Evolutionary conservation across 768 basidiomycete genomes (phyloP), one percentile per base, ranked within the genome.

Genomic region (Russula vinacea): DNA sequence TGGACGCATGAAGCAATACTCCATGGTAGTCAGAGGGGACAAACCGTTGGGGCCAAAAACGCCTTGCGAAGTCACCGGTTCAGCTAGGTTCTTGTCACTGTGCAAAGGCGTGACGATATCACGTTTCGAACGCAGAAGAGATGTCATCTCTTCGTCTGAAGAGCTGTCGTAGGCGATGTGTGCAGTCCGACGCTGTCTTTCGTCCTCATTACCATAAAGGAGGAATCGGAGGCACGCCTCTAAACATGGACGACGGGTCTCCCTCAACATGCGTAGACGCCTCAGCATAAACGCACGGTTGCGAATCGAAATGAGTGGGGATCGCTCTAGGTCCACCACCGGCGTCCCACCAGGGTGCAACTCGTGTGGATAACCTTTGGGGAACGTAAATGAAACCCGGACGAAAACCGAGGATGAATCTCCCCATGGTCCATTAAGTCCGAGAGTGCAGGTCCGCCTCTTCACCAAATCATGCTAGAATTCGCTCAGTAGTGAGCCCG

Each of bases 391-490:
- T 1, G 90, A 88, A 32, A 96, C 83, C 0, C 95, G 87, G 62
- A 94, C 86, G 76, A 92, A 94, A 8, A 89, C 89, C 22, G 87
- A 88, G 13, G 87, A 88, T 0, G 82, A 84, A 61, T 88, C 89
- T n/a, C 90, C 92, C 94, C 94, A 95, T 2, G 93, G 94, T 2
- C 92, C 92, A 67, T 92, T 86, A 49, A 98, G 77, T 5, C 92
- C 90, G 53, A 97, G 79, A 1, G 92, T 94, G 69, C 92, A 91
- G 16, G 85, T 88, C 11, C 92, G 84, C 69, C 82, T 85, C 72
- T 88, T 89, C 9, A 80, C 78, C 44, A 89, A 76, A 60, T 90
- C 88, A 51, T 84, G 83, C 87, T 89, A 67, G 3, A 56, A 55
- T 47, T 52, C 7, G 62, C 47, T 37, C 17, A 70, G 57, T 26